Base-by-base conservation (phyloP, 1,139 yeast genomes). In the Candida frijolesensis region DNA sequence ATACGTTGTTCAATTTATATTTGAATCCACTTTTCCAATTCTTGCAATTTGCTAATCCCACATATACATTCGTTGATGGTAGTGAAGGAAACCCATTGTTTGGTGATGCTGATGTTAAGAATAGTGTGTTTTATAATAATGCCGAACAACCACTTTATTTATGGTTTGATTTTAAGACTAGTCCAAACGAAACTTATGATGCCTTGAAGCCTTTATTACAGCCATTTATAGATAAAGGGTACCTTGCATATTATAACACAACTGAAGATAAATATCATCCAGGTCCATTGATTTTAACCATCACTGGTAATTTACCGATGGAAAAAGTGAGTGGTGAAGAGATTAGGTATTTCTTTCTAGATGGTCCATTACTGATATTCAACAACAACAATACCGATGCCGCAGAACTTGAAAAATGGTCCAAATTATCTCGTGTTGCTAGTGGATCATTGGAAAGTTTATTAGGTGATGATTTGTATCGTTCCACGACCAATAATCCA, bases 1-100 rank as follows among this genome's bases (percentile, higher is more conserved):
- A 72, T 45, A 84, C 86, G 0, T 63, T 87, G 42, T 69, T 72
- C 41, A 60, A 67, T 27, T 62, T 86, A 54, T 87, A 87, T 58
- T 68, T 86, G 52, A 73, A 78, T 47, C 86, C 85, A 3, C 57
- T 87, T 12, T 70, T 62, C 52, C 63, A 70, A 6, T 68, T 85
- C 54, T 64, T 87, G 43, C 72, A 76, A 37, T 71, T 72, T 47
- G 74, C 82, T 35, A 81, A 78, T 57, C 75, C 74, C 1, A 41
- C 48, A 6, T 63, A 59, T 48, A 52, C 59, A 2, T 54, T 39
- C 45, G 44, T 37, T 11, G 54, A 57, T 37, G 53, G 49, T 18
- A 45, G 48, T n/a, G 25, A 40, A 37, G 53, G 50, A 1, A 49
- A 45, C 10, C 63, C 65, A 0, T 48, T 54, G 14, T 25, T 58